A percentile compares a stretch with the other conserved stretches of the same genome.
Conservation (phyloP, 2,329 filamentous ascomycete species). For the Epichloe baconii region DNA sequence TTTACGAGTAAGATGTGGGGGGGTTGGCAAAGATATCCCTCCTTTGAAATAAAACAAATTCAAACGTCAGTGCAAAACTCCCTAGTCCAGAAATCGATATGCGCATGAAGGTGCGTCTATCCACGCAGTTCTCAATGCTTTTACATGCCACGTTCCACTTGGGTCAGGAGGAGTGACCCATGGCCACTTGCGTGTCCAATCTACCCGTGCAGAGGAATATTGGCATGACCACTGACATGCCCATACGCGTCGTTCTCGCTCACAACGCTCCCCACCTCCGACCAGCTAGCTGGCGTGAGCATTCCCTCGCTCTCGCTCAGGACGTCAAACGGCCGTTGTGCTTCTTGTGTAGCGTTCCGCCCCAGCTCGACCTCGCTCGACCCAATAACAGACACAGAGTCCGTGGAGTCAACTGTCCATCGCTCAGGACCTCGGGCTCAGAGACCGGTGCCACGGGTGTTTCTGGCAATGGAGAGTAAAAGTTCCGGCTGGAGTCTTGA, state of each 20-base stretch:
- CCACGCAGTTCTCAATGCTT: no score
- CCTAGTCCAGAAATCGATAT: no score
- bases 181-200: neutral
- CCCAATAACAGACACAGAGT: slow-evolving; percentile 41
- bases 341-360: slow-evolving; percentile 29
- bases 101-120: no score
- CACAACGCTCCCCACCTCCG: slow-evolving; percentile 49
- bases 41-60: no score
- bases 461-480: slow-evolving; percentile 47
- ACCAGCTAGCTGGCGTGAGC: slow-evolving; percentile 49
- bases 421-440: slow-evolving; percentile 37
- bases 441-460: slow-evolving; percentile 36
- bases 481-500: slow-evolving; percentile 36
- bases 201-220: neutral
- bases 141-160: no score
- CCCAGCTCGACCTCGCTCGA: slow-evolving; percentile 33
- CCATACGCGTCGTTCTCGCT: slow-evolving; percentile 37
- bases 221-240: slow-evolving; percentile 16
- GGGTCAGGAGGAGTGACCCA: no score
- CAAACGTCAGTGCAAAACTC: no score
- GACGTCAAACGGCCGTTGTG: slow-evolving; percentile 35
- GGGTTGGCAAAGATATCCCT: no score
- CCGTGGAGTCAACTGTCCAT: slow-evolving; percentile 44
- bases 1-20: no score
- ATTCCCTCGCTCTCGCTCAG: slow-evolving; percentile 48